Conservation (phyloP, 306 rosid species). For the Dalbergia cochinchinensis region DNA sequence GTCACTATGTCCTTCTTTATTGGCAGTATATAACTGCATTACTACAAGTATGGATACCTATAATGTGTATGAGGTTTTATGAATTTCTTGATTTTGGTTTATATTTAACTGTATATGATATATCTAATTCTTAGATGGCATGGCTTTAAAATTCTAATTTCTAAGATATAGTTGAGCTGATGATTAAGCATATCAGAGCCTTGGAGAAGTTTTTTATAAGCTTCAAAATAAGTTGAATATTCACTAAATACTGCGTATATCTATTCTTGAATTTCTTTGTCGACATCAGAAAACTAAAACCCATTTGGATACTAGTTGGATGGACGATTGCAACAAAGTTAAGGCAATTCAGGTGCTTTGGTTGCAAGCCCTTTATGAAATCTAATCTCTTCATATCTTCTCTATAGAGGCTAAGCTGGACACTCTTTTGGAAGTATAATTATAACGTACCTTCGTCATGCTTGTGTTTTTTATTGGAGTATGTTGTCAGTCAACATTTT, state of each 20-base stretch:
- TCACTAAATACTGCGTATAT: not conserved
- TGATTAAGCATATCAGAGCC: constrained; percentile 15
- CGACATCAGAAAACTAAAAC: not conserved
- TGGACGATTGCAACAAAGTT: not conserved
- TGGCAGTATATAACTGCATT: not conserved
- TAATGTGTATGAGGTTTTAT: not conserved
- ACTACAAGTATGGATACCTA: constrained; percentile 1
- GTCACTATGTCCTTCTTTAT: constrained; percentile 2
- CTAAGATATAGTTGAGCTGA: not conserved
- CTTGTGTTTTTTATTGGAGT: not conserved
- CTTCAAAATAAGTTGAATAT: not conserved
- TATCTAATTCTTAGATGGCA: not conserved
- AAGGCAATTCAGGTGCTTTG: not conserved
- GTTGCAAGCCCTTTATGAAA: not conserved
- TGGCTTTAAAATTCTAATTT: not conserved
- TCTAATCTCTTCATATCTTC: not conserved
- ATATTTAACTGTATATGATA: not conserved
- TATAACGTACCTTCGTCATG: not conserved
- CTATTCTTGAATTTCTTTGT: not conserved
- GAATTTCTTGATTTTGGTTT: not conserved
- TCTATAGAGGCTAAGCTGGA: not conserved
- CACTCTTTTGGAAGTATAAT: not conserved
- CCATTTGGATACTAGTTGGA: constrained; percentile 5
- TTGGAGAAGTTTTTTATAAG: not conserved
- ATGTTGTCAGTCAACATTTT: not conserved